Percentiles rank a stretch among this genome's conserved stretches.
phyloP scores from a whole-genome alignment of 768 basidiomycete genomes.

The Boletus rex-veris region DNA sequence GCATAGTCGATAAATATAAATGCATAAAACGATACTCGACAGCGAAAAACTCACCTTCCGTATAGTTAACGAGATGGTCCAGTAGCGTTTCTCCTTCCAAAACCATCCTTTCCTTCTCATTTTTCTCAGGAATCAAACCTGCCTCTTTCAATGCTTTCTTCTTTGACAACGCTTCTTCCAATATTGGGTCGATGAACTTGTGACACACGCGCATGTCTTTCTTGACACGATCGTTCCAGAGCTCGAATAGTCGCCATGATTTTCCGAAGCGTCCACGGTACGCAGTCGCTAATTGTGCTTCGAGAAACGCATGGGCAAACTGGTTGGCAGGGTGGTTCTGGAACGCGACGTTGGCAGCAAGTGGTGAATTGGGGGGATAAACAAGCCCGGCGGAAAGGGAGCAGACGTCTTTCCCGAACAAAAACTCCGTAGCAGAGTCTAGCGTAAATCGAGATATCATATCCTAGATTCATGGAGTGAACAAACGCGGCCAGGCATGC shows the following conservation, averaged over 20 bases:
- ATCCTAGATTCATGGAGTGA: conserved; percentile 35
- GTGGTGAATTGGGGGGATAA: conserved; percentile 37
- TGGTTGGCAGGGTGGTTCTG: conserved; percentile 33
- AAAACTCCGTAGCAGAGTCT: conserved; percentile 57
- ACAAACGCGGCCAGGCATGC: not conserved
- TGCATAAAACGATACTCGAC: not conserved
- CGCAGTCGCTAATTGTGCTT: conserved; percentile 43
- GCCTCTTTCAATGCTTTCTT: conserved; percentile 28
- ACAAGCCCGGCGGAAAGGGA: conserved; percentile 48
- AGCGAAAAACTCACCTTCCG: conserved; percentile 20
- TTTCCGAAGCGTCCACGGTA: conserved; percentile 39
- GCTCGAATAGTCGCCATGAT: conserved; percentile 52
- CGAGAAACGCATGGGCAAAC: conserved; percentile 49
- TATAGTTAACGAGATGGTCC: conserved; percentile 29
- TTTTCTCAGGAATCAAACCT: conserved; percentile 14
- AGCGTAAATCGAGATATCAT: conserved; percentile 55
- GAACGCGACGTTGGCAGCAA: conserved; percentile 5
- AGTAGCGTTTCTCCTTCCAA: conserved; percentile 29
- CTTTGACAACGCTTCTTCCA: conserved; percentile 44
- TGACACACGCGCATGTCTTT: conserved; percentile 46
- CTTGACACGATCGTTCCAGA: conserved; percentile 46
- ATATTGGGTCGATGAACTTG: conserved; percentile 51
- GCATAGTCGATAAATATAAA: not conserved
- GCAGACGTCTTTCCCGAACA: conserved; percentile 49
- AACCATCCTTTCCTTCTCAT: conserved; percentile 2